Base-by-base conservation (phyloP, 352 stramenopile genomes). In the Phytophthora fragariaefolia region DNA sequence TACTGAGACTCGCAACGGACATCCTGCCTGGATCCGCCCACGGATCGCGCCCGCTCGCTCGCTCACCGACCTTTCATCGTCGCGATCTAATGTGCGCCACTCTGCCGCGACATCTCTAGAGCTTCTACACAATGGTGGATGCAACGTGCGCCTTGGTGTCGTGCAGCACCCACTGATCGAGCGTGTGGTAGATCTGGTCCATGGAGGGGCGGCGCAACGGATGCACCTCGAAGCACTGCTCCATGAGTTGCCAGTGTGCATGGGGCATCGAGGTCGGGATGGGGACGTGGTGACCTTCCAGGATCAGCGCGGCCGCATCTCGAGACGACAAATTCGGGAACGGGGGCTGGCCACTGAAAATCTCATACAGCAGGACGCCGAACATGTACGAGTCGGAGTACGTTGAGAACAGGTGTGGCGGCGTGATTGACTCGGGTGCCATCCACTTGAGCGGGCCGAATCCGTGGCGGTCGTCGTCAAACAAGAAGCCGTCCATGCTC, bases 321-420 rank as follows among this genome's bases (percentile, higher is more conserved):
- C 76, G 69, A 8, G 82, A 67, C 10, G 80, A 79, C 27, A 89
- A 46, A n/a, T 68, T 73, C 6, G 76, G 75, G 62, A 91, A 93
- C 13, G 85, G 85, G 32, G 73, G 56, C 6, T 71, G 49, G 13
- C 84, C 84, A 28, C 74, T 89, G 58, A 91, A 93, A 28, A 91
- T 87, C 53, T 93, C 85, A 65, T 87, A 93, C 52, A 93, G 71
- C 12, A 91, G 58, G 18, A 91, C 80, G 6, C 82, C 84, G 24
- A 91, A 93, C 79, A 90, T 90, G 74, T 90, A 93, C 54, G 81
- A 77, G 61, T 93, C 85, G 15, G 85, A 91, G 28, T 81, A 81
- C 15, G 71, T 81, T 2, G 84, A 93, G 60, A 91, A 93, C 6
- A 91, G 32, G 45, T 93, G 80, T 6, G 84, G 85, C 15, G 85